Evolutionary conservation across 371 early-diverging fungal genomes (phyloP).

Genomic region (Mucor ambiguus): DNA sequence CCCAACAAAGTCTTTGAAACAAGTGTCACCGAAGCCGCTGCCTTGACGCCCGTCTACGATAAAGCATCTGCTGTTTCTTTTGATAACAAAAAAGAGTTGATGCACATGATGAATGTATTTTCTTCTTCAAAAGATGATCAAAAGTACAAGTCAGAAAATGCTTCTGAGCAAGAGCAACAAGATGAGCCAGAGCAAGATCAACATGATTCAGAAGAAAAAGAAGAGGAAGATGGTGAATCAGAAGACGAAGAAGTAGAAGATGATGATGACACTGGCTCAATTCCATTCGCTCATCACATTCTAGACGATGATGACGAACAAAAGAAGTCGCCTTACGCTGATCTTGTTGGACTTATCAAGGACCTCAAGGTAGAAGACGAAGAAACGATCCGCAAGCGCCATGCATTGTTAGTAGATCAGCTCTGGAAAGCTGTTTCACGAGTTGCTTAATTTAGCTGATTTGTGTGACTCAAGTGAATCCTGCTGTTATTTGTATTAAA

Average conservation of each 20-base stretch:
- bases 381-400: constrained; percentile 10
- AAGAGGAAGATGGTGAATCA: neutral
- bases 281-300: neutral
- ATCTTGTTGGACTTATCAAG: constrained; percentile 17
- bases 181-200: neutral
- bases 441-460: neutral
- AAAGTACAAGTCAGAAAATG: neutral
- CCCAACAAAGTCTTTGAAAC: constrained; percentile 30
- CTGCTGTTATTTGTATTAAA: neutral
- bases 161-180: neutral
- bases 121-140: constrained; percentile 18
- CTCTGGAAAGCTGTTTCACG: constrained; percentile 5
- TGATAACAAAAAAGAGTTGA: constrained; percentile 31
- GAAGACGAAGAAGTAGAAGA: neutral
- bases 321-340: constrained; percentile 24
- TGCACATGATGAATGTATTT: constrained; percentile 46
- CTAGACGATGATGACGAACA: neutral
- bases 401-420: constrained; percentile 9
- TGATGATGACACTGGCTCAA: neutral
- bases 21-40: constrained; percentile 7
- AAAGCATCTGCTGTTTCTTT: constrained; percentile 12
- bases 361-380: constrained; percentile 23
- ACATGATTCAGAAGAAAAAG: neutral
- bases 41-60: constrained; percentile 9
- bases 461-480: neutral